Conservation (phyloP, 2,329 filamentous ascomycete genomes). For the Xylaria sp. region DNA sequence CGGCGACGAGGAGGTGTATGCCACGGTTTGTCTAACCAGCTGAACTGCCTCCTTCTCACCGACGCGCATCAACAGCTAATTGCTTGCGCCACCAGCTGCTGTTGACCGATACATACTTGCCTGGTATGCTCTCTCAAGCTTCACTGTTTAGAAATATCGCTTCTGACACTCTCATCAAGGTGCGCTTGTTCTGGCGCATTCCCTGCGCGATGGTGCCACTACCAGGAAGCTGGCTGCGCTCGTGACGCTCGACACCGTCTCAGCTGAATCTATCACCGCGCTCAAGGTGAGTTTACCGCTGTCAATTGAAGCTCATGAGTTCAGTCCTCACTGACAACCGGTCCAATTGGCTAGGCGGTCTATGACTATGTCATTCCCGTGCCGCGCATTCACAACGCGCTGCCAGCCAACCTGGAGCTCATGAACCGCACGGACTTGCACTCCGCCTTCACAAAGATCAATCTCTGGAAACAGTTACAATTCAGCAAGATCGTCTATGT, state of each 20-base stretch:
- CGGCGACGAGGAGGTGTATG: constrained; percentile 47
- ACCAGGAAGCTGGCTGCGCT: constrained; percentile 80
- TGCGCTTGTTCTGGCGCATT: constrained; percentile 89
- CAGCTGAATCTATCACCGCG: constrained; percentile 67
- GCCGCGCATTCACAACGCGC: constrained; percentile 68
- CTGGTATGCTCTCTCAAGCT: constrained; percentile 55
- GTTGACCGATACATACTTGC: constrained; percentile 85
- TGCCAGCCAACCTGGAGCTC: constrained; percentile 75
- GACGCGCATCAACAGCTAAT: constrained; percentile 17
- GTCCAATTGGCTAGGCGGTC: constrained; percentile 51
- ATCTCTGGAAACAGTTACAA: constrained; percentile 84
- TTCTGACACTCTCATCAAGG: constrained; percentile 46
- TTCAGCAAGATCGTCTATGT: constrained; percentile 92
- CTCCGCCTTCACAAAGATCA: constrained; percentile 94
- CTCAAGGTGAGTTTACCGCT: constrained; percentile 56
- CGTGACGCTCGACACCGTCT: constrained; percentile 74
- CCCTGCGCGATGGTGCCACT: constrained; percentile 83
- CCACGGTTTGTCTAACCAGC: constrained; percentile 43
- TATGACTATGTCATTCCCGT: constrained; percentile 90
- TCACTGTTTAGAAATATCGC: constrained; percentile 10
- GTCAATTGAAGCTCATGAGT: neutral
- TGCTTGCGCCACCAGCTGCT: constrained; percentile 61
- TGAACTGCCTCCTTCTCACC: neutral
- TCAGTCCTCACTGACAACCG: neutral
- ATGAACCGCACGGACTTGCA: constrained; percentile 90